Base-by-base conservation (phyloP, 1,139 yeast genomes). In the Yamadazyma triangularis region DNA sequence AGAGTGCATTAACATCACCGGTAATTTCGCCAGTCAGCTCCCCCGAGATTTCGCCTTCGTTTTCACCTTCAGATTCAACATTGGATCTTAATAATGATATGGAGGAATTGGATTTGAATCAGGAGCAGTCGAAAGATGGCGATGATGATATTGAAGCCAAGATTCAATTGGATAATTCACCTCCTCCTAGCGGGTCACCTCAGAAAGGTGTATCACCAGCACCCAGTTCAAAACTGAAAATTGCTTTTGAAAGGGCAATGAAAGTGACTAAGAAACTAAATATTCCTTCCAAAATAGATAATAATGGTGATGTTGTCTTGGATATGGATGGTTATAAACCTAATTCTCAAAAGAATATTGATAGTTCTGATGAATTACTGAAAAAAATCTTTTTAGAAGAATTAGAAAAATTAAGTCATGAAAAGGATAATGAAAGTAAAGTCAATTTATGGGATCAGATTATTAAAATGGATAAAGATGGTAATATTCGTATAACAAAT, bases 301-400 rank as follows among this genome's bases (percentile, higher is more conserved):
- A 83, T 42, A 86, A 87, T 48, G 98, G 98, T 9, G 96, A 89
- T 51, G 71, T 93, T 49, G 76, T 89, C 28, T 64, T 93, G 29
- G 99, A 93, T 59, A 86, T 91, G 81, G 95, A 88, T 47, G 99
- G 99, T 15, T 93, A 93, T 60, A 91, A 89, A 58, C 85, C 95
- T 21, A 86, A 82, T 44, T 80, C 83, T 23, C 69, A 66, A 40
- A 76, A 79, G 42, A 86, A 82, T 50, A 73, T 78, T 27, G 78
- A 78, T 30, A 77, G 73, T 43, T 74, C 87, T 0, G 87, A 80
- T 45, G 80, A 79, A 35, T 65, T 83, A 29, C 76, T 91, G 39
- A 79, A 79, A 44, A 79, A 80, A 44, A 66, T 89, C 28, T 66
- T 89, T 33, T 66, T 77, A 23, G 91, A 86, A 42, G 73, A 68